Evolutionary conservation across 1,284 basidiomycete species (phyloP).

Genomic region (Athelia psychrophila): DNA sequence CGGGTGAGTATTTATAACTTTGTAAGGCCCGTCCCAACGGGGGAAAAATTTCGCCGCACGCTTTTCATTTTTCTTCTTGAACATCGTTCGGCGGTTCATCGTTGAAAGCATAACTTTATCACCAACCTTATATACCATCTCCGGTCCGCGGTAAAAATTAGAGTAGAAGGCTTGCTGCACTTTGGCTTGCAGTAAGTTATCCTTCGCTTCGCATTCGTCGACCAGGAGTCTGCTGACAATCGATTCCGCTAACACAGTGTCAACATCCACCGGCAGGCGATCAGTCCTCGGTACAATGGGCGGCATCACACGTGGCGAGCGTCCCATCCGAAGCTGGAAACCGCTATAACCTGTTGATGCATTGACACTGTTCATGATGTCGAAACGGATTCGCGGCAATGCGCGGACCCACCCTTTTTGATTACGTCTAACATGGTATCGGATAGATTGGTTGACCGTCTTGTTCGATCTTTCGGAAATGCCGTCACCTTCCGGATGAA

Average conservation of each 20-base stretch:
- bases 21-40: background rate
- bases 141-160: background rate
- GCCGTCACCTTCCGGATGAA: constrained; percentile 20
- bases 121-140: background rate
- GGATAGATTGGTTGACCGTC: constrained; percentile 20
- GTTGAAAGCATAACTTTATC: background rate
- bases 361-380: constrained; percentile 28
- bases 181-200: background rate
- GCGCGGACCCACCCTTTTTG: constrained; percentile 29
- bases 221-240: background rate
- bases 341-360: constrained; percentile 23
- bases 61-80: background rate
- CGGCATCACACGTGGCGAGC: constrained; percentile 13
- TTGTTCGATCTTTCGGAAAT: constrained; percentile 16
- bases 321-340: constrained; percentile 20
- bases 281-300: background rate
- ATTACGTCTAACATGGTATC: constrained; percentile 20
- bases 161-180: background rate
- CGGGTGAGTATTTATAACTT: background rate
- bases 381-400: constrained; percentile 29
- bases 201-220: background rate
- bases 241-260: constrained; percentile 6
- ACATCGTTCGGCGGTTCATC: background rate
- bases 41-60: background rate
- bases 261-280: background rate